A percentile compares a stretch with the other conserved stretches of the same genome.
Conservation (phyloP, 495 filamentous ascomycete genomes). For the Penicillium riverlandense region DNA sequence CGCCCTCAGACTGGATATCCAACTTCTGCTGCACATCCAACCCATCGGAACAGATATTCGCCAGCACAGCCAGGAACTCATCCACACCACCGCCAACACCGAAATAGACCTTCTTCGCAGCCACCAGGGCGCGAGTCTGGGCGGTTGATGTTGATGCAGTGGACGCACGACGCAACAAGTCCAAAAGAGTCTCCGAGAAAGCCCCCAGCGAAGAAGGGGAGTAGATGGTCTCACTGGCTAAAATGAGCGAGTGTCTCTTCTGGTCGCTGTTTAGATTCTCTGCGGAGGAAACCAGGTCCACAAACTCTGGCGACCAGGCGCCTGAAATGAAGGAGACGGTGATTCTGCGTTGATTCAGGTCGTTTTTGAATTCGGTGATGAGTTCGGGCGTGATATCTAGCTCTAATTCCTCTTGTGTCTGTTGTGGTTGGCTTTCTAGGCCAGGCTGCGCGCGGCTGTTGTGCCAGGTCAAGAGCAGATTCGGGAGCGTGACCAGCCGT, state of each 20-base stretch:
- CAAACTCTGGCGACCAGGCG: slow-evolving; percentile 68
- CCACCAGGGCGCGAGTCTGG: slow-evolving; percentile 58
- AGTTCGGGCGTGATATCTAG: slow-evolving; percentile 66
- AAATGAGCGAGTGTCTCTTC: slow-evolving; percentile 41
- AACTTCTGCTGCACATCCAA: slow-evolving; percentile 55
- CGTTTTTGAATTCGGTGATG: slow-evolving; percentile 50
- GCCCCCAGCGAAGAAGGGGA: slow-evolving; percentile 63
- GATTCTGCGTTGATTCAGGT: slow-evolving; percentile 50
- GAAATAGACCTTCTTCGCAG: slow-evolving; percentile 91
- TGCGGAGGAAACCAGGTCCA: slow-evolving; percentile 42
- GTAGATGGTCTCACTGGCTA: slow-evolving; percentile 95
- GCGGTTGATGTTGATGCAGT: slow-evolving; percentile 26
- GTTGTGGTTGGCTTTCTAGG: slow-evolving; percentile 2
- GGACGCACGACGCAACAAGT: slow-evolving; percentile 50
- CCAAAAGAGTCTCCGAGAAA: slow-evolving; percentile 68
- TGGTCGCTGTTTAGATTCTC: background rate
- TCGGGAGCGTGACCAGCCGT: slow-evolving; percentile 80
- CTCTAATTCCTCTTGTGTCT: slow-evolving; percentile 48
- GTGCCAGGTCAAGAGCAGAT: slow-evolving; percentile 77
- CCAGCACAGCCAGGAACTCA: slow-evolving; percentile 66
- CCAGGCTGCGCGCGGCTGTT: slow-evolving; percentile 14
- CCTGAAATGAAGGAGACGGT: slow-evolving; percentile 72
- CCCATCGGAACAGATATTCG: slow-evolving; percentile 45
- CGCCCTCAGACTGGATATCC: slow-evolving; percentile 46
- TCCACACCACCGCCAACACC: slow-evolving; percentile 91